Evolutionary conservation across 257 asterid genomes (phyloP), one percentile per base, ranked within the genome.

Genomic region (Nicotiana sylvestris): DNA sequence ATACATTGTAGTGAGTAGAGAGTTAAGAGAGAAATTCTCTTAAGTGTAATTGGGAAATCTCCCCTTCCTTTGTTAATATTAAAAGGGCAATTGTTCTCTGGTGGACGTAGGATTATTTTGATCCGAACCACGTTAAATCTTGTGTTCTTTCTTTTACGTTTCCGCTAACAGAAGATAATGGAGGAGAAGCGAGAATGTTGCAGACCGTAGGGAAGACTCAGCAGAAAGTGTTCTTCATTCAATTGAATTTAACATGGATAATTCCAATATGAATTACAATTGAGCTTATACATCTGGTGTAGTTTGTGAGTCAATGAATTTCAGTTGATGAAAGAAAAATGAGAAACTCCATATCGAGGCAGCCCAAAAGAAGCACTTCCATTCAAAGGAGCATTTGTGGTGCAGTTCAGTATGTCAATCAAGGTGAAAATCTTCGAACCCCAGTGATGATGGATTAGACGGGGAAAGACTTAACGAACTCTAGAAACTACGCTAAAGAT

Each of bases 171-270:
- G 21, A 21, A 12, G 89, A 86, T 51, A 84, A 84, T 33, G 93
- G 86, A 81, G 97, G 88, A 82, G 91, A 86, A 55, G 94, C 81
- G 32, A 85, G 56, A 88, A 92, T 82, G 90, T 58, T 39, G 57
- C 32, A 51, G 94, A 88, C 27, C 80, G 89, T 37, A 87, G 85
- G 66, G 92, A 91, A 57, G 92, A 81, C 69, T 90, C 97, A 3
- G 89, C 85, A 29, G 97, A 91, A 76, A 93, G 94, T 77, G 97
- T 92, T 85, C 91, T 92, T 85, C 95, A 90, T 82, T 88, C 94
- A 4, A 88, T 91, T 27, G 96, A 93, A 86, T 29, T 93, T 68
- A 90, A 87, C 86, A 68, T 82, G 90, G 91, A 87, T 33, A 87
- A 84, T 39, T 82, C 70, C 18, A 66, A 78, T 37, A 90, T 85